A percentile compares a stretch with the other conserved stretches of the same genome.
Evolutionary conservation across 306 rosid genomes (phyloP).

Genomic region (Ormosia emarginata): DNA sequence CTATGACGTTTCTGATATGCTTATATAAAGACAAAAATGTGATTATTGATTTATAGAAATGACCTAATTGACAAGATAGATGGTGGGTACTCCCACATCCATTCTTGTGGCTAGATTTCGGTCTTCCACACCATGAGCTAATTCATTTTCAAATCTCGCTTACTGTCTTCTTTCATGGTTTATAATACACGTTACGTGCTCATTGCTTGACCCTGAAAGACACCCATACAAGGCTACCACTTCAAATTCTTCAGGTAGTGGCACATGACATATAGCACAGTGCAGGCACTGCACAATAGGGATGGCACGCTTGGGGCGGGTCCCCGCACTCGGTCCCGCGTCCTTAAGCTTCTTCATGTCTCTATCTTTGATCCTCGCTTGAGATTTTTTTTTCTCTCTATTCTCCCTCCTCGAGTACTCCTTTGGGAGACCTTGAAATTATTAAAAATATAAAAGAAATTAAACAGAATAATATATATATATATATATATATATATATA

Average conservation of each 20-base stretch:
- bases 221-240: not conserved
- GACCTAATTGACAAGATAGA: conserved; percentile 20
- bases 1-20: not conserved
- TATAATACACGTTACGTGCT: conserved; percentile 9
- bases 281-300: not conserved
- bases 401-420: too few relatives aligned
- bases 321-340: too few relatives aligned
- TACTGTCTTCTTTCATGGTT: not conserved
- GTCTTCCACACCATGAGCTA: conserved; percentile 11
- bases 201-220: not conserved
- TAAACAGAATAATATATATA: too few relatives aligned
- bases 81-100: not conserved
- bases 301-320: too few relatives aligned
- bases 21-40: conserved; percentile 3
- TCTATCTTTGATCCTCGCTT: too few relatives aligned
- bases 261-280: conserved; percentile 20
- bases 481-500: too few relatives aligned
- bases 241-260: not conserved
- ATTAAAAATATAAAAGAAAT: too few relatives aligned
- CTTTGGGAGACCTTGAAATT: too few relatives aligned
- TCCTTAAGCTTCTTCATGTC: too few relatives aligned
- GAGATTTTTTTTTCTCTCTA: too few relatives aligned
- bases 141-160: not conserved
- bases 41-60: not conserved
- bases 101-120: conserved; percentile 2